Percentiles rank a stretch among this genome's conserved stretches.
Conservation (phyloP, 352 stramenopile genomes). For the Blastocystis sp. region DNA sequence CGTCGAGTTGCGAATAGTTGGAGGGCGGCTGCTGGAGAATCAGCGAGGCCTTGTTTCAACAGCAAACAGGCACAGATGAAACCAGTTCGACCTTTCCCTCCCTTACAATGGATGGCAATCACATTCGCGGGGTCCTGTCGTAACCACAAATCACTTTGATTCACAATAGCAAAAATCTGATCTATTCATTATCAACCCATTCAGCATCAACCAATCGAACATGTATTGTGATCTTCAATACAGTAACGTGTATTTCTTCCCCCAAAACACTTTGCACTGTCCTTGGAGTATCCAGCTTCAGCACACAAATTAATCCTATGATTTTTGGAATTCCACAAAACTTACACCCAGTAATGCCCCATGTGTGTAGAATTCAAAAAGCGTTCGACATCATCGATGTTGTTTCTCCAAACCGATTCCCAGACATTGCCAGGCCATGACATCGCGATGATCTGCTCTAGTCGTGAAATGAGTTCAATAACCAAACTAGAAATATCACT, state of each 20-base stretch:
- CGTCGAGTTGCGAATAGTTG: slow-evolving; percentile 28
- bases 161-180: slow-evolving; percentile 8
- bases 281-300: slow-evolving; percentile 34
- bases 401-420: slow-evolving; percentile 62
- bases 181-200: neutral
- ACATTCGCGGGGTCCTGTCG: slow-evolving; percentile 32
- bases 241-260: slow-evolving; percentile 39
- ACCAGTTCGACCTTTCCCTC: slow-evolving; percentile 66
- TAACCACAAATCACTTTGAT: slow-evolving; percentile 37
- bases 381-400: slow-evolving; percentile 64
- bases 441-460: slow-evolving; percentile 66
- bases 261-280: neutral
- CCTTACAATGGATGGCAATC: slow-evolving; percentile 59
- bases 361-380: slow-evolving; percentile 46
- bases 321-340: neutral
- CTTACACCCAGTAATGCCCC: slow-evolving; percentile 64
- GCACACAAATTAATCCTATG: slow-evolving; percentile 61
- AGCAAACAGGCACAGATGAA: slow-evolving; percentile 57
- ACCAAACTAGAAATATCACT: slow-evolving; percentile 20
- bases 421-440: slow-evolving; percentile 41
- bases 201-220: neutral
- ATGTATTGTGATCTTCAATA: slow-evolving; percentile 66
- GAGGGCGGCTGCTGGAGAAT: slow-evolving; percentile 46
- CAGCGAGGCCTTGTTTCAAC: slow-evolving; percentile 27
- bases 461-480: neutral